Base-by-base conservation (phyloP, 345 rosid species). In the Linum trigynum region DNA sequence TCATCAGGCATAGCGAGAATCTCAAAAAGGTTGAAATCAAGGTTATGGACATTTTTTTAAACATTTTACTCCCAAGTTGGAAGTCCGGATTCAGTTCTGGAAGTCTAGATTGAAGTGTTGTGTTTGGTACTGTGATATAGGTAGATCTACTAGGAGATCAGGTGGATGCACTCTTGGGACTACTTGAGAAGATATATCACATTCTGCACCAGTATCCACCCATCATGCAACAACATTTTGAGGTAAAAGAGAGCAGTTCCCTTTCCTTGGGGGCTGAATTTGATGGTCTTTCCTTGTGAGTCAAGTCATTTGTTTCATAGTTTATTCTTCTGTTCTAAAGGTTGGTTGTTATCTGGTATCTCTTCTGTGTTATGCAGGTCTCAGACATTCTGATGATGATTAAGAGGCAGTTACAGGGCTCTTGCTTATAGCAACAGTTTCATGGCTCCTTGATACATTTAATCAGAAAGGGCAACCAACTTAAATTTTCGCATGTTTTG, bases 71-170 rank as follows among this genome's bases (percentile, higher is more conserved):
- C 48, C 38, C 37, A n/a, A 41, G 14, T 59, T n/a, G 50, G 36
- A 56, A 56, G 4, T 56, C 59, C 32, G 32, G 0, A 0, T 23
- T 56, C 8, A 56, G 0, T 11, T 0, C 48, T 57, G 32, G 32
- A 23, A 23, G 32, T 23, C 32, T 1, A 23, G 32, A 23, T 23
- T 23, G 32, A 23, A 23, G 32, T 23, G 32, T 23, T 23, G 32
- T 23, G 32, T 23, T 23, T 23, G 32, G 32, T 23, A 23, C 32
- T 23, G 32, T 23, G 32, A 11, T 38, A 4, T 58, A 89, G 96
- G 98, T 92, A 65, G 95, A 92, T 77, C 80, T 89, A 58, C 82
- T 92, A 37, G 96, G 87, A 0, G 86, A 92, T 77, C 95, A 84
- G 80, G 98, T 89, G 14, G 95, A 89, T 36, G 67, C 17, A 4